phyloP scores from a whole-genome alignment of 495 filamentous ascomycete species.

The Xylaria bambusicola region DNA sequence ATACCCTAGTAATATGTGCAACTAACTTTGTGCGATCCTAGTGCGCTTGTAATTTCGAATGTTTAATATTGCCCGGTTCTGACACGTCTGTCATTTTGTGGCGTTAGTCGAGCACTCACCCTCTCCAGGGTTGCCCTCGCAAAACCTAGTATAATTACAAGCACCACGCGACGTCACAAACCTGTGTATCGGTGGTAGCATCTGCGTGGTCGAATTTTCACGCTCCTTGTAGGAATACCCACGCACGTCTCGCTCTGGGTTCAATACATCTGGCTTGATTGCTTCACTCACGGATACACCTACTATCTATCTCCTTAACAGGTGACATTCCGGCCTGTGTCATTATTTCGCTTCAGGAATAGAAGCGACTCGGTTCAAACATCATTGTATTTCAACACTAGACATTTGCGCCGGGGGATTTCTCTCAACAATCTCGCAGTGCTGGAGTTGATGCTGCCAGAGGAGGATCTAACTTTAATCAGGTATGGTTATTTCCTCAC shows the following conservation, averaged over 20 bases:
- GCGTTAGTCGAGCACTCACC: background rate
- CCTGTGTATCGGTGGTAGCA: constrained; percentile 4
- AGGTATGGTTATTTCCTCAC: constrained; percentile 6
- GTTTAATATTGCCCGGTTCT: constrained; percentile 35
- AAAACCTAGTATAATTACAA: background rate
- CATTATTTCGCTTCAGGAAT: background rate
- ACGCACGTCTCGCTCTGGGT: no score
- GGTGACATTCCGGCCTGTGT: background rate
- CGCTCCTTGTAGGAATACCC: constrained; percentile 27
- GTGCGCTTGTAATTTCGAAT: constrained; percentile 43
- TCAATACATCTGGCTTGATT: background rate
- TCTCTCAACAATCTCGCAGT: background rate
- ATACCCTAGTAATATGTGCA: background rate
- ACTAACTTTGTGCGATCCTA: constrained; percentile 36
- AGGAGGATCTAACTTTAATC: background rate
- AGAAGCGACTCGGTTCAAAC: background rate
- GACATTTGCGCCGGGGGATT: background rate
- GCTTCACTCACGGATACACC: background rate
- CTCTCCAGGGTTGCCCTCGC: constrained; percentile 20
- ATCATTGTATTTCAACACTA: background rate
- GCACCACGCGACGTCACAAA: background rate
- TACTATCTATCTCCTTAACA: background rate
- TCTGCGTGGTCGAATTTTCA: constrained; percentile 29
- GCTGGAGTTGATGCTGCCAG: background rate
- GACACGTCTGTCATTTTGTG: constrained; percentile 4